Percentiles rank a stretch among this genome's conserved stretches.
Conservation (phyloP, 805 yeast genomes). For the Starmerella khaoyaiensis region DNA sequence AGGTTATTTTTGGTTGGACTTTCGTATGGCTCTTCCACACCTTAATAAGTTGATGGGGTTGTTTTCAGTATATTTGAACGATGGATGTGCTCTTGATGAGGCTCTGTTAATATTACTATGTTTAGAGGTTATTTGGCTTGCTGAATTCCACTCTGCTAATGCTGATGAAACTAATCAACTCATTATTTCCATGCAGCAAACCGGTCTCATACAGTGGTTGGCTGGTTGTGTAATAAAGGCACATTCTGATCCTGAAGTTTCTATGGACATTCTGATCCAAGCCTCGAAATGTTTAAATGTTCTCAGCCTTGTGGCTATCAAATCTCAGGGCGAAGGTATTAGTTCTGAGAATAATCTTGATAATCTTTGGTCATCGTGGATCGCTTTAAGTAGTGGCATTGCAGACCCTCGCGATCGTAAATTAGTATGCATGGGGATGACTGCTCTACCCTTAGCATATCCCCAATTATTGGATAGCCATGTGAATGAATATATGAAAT, state of each 20-base stretch:
- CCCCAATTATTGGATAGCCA: constrained; percentile 10
- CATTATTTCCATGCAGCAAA: constrained; percentile 1
- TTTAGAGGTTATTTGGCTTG: constrained; percentile 10
- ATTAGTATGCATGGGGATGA: constrained; percentile 43
- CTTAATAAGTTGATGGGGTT: constrained; percentile 16
- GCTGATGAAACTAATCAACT: constrained; percentile 1
- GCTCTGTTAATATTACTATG: constrained; percentile 13
- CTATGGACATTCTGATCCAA: constrained; percentile 8
- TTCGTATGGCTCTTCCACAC: constrained; percentile 15
- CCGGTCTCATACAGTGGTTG: constrained; percentile 14
- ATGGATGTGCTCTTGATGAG: constrained; percentile 18
- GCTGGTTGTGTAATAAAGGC: constrained; percentile 4
- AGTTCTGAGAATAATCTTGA: constrained; percentile 1
- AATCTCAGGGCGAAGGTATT: constrained; percentile 8
- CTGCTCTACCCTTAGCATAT: constrained; percentile 8
- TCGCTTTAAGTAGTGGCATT: constrained; percentile 35
- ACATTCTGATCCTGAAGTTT: constrained; percentile 4
- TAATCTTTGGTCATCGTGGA: constrained; percentile 21
- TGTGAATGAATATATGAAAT: constrained; percentile 26
- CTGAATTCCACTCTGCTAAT: constrained; percentile 1
- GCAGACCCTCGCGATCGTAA: constrained; percentile 70
- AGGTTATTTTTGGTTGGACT: constrained; percentile 27
- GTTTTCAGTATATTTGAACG: constrained; percentile 22
- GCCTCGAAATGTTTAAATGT: constrained; percentile 8
- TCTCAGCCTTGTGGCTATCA: constrained; percentile 9